A percentile compares a stretch with the other conserved stretches of the same genome.
phyloP scores from a whole-genome alignment of 2,329 filamentous ascomycete genomes.

The Colletotrichum neosansevieriae region DNA sequence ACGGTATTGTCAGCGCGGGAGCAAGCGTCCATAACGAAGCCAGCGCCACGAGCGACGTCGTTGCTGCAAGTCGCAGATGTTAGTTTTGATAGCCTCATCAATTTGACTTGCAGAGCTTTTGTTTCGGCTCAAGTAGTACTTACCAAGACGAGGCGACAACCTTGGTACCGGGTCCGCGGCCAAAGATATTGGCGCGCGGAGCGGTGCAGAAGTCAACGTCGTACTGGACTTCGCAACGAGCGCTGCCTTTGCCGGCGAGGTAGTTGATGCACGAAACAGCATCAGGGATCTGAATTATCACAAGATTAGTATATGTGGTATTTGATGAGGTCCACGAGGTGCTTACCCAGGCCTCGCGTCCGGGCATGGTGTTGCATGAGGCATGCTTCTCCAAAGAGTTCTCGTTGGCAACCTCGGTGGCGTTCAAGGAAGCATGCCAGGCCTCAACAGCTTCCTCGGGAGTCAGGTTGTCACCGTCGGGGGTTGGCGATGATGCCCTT shows the following conservation, averaged over 20 bases:
- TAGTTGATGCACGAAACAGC: constrained; percentile 37
- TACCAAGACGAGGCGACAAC: constrained; percentile 28
- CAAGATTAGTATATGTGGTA: no score
- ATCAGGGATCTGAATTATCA: constrained; percentile 18
- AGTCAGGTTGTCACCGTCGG: constrained; percentile 30
- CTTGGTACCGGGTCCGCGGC: background rate
- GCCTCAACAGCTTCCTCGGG: constrained; percentile 25
- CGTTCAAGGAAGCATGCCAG: no score
- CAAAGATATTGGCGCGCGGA: constrained; percentile 18
- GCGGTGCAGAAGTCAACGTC: constrained; percentile 17
- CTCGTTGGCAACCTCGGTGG: background rate
- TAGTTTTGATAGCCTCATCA: no score
- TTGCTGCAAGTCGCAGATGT: background rate
- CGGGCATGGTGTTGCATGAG: constrained; percentile 17
- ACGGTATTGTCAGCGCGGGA: constrained; percentile 37
- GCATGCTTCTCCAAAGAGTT: constrained; percentile 10
- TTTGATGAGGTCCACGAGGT: background rate
- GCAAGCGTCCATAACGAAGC: constrained; percentile 34
- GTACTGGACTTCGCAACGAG: background rate
- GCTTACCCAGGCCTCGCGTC: constrained; percentile 22
- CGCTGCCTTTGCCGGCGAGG: constrained; percentile 11
- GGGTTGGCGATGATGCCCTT: constrained; percentile 38
- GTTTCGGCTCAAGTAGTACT: background rate
- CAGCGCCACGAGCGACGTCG: constrained; percentile 37
- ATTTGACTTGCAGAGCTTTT: no score